Conservation (phyloP, 345 rosid genomes). For the Durio zibethinus region DNA sequence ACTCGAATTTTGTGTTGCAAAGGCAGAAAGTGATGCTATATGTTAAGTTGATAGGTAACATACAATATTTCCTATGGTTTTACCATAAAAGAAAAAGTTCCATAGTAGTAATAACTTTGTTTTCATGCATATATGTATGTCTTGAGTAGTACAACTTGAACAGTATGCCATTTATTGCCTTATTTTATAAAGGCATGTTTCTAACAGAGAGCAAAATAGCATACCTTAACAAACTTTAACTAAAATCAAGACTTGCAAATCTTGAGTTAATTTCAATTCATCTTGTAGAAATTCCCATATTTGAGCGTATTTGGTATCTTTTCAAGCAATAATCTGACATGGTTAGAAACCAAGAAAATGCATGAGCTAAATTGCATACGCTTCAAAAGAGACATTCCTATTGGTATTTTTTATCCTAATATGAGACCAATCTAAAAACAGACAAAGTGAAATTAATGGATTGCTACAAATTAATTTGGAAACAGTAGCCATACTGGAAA, state of each 20-base stretch:
- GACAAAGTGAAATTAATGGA: background rate
- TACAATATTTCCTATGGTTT: background rate
- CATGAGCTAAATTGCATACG: background rate
- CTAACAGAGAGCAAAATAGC: too few relatives aligned
- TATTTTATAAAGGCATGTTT: constrained; percentile 50
- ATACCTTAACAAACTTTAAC: too few relatives aligned
- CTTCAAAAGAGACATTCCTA: background rate
- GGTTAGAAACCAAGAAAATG: constrained; percentile 21
- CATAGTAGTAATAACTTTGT: too few relatives aligned
- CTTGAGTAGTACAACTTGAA: too few relatives aligned
- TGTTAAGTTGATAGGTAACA: background rate
- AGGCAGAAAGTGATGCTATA: background rate
- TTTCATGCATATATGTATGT: too few relatives aligned
- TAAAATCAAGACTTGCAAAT: too few relatives aligned
- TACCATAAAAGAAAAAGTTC: background rate
- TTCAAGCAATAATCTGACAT: constrained; percentile 94
- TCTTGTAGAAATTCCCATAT: too few relatives aligned
- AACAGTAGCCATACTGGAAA: background rate
- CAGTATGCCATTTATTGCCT: constrained; percentile 29
- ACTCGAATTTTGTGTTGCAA: constrained; percentile 87
- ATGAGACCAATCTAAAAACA: background rate
- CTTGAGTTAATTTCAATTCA: too few relatives aligned
- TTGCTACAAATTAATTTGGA: background rate
- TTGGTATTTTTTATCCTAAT: background rate
- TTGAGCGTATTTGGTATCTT: constrained; percentile 66